phyloP scores from a whole-genome alignment of 31 red algal species.

The Odonthalia washingtoniensis region DNA sequence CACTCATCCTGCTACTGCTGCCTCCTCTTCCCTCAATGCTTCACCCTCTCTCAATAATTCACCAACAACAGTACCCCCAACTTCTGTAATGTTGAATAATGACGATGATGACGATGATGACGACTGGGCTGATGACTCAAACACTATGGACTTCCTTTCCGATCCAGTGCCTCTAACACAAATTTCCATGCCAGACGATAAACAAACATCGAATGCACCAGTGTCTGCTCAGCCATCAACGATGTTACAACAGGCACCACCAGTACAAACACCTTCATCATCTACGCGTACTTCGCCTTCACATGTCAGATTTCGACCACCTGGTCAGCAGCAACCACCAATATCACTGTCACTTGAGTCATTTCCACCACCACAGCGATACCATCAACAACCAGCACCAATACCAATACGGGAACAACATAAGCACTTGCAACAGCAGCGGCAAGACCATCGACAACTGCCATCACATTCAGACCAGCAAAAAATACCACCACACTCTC shows the following conservation, averaged over 20 bases:
- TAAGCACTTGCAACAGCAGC: too few relatives aligned
- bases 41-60: not conserved
- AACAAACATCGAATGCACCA: not conserved
- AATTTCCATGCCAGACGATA: slow-evolving; percentile 34
- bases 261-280: slow-evolving; percentile 26
- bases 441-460: slow-evolving; percentile 10
- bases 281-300: too few relatives aligned
- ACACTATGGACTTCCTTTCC: slow-evolving; percentile 65
- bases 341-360: not conserved
- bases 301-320: too few relatives aligned
- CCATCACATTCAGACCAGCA: not conserved
- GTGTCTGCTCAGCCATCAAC: slow-evolving; percentile 1
- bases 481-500: slow-evolving; percentile 13
- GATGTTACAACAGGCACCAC: too few relatives aligned
- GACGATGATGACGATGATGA: slow-evolving; percentile 54
- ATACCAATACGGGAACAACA: too few relatives aligned
- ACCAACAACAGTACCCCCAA: not conserved
- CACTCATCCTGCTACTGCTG: not conserved
- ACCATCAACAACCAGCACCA: too few relatives aligned
- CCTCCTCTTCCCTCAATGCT: not conserved
- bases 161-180: slow-evolving; percentile 49
- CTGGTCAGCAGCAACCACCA: too few relatives aligned
- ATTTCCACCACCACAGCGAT: not conserved
- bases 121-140: slow-evolving; percentile 73
- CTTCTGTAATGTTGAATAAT: not conserved